Evolutionary conservation across 805 yeast species (phyloP).

Genomic region (Monosporozyma solicola): DNA sequence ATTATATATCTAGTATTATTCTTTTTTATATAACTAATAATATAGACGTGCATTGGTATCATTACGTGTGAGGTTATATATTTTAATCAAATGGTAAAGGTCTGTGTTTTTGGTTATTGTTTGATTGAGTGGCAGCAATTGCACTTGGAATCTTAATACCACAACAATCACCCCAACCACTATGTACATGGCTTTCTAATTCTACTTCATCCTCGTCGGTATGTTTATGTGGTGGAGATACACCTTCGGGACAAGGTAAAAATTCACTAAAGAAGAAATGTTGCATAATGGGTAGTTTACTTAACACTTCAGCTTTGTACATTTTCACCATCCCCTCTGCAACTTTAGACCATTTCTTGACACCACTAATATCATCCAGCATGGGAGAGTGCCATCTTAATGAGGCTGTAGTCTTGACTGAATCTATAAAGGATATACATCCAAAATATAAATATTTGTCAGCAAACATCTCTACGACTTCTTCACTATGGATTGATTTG

Average conservation of each 20-base stretch:
- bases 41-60: neutral
- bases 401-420: conserved; percentile 62
- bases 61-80: neutral
- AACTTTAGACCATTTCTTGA: conserved; percentile 82
- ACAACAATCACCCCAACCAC: conserved; percentile 95
- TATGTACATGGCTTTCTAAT: conserved; percentile 25
- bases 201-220: conserved; percentile 18
- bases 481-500: conserved; percentile 72
- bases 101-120: conserved; percentile 23
- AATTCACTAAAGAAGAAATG: conserved; percentile 80
- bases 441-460: conserved; percentile 75
- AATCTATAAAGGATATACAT: conserved; percentile 78
- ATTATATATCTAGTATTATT: neutral
- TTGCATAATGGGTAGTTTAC: conserved; percentile 87
- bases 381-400: conserved; percentile 94
- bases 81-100: conserved; percentile 60
- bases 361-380: conserved; percentile 90
- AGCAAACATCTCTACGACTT: conserved; percentile 72
- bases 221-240: conserved; percentile 31
- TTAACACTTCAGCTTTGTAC: conserved; percentile 89
- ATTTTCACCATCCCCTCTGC: conserved; percentile 91
- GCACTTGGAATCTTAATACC: conserved; percentile 96
- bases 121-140: conserved; percentile 70
- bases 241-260: conserved; percentile 64
- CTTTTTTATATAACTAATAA: neutral